Evolutionary conservation across 805 yeast genomes (phyloP), one percentile per base, ranked within the genome.

Genomic region (Metschnikowia matae): DNA sequence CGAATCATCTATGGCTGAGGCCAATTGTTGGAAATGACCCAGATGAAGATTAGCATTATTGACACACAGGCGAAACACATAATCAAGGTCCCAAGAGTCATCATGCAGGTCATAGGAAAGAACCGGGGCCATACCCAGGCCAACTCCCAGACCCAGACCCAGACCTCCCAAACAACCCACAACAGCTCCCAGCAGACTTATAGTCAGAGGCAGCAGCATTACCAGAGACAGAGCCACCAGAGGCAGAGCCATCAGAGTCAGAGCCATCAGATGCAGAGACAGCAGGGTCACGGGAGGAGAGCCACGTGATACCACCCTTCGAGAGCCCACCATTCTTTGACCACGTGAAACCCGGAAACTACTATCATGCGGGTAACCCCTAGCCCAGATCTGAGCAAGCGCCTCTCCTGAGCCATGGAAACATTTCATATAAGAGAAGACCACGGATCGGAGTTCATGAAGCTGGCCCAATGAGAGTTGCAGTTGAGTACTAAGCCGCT

Each of bases 381-480:
- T 62, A 11, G 57, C 60, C 15, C 65, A 61, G 26, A 72, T 55
- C 47, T 61, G 60, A 29, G 62, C 59, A 44, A 73, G 58, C 46
- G 50, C 61, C 51, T 68, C 73, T 33, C 76, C 66, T 48, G 67
- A 70, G 35, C 66, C 54, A 51, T 69, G 66, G 58, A 55, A 65
- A 55, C 68, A 67, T 48, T 62, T 67, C 67, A 73, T 65, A 53
- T 69, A 68, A 47, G 55, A 61, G 55, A 68, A 65, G 39, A 73
- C 69, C 52, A 73, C 61, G 49, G 62, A 64, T 31, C 75, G 62
- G 14, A 72, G 60, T 39, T 73, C 77, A 52, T 74, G 78, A 14
- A 72, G 59, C 58, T 73, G 78, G 32, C 59, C 56, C 29, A 73
- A 54, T 5, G 77, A 70, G 26, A 63, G 58, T 10, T 54, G 49